phyloP scores from a whole-genome alignment of 1,139 yeast species.

The Debaryomyces sp. region DNA sequence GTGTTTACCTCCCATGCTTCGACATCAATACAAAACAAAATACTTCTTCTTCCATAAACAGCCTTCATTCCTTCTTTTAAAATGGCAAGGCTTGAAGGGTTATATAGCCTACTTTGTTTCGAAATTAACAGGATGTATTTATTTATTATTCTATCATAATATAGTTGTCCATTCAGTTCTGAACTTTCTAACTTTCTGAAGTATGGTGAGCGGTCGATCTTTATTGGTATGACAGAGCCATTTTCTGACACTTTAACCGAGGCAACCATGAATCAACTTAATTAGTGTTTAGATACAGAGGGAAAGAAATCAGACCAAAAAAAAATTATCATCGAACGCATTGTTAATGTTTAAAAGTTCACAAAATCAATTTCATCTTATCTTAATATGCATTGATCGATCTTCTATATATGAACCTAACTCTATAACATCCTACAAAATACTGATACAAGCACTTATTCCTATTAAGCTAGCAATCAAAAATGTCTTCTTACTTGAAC shows the following conservation, averaged over 20 bases:
- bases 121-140: neutral
- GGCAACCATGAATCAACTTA: neutral
- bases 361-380: neutral
- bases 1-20: constrained; percentile 64
- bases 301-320: neutral
- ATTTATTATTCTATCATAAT: constrained; percentile 1
- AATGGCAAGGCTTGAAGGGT: neutral
- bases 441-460: constrained; percentile 19
- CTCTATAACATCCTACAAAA: constrained; percentile 15
- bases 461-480: constrained; percentile 23
- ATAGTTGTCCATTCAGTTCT: neutral
- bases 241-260: neutral
- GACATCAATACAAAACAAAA: constrained; percentile 59
- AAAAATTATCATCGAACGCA: neutral
- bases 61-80: constrained; percentile 7
- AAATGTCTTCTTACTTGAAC: constrained; percentile 21
- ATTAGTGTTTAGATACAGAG: neutral
- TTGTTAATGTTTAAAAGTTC: neutral
- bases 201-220: neutral
- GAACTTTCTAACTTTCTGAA: neutral
- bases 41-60: constrained; percentile 33
- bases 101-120: neutral
- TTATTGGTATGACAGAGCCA: neutral
- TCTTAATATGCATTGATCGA: neutral
- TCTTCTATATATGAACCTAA: neutral